Percentiles rank a stretch among this genome's conserved stretches.
These are phyloP conservation scores for Chenopodium suecicum DNA, from an alignment of 148 eudicot genomes.

Conservation along the genomic window DNA sequence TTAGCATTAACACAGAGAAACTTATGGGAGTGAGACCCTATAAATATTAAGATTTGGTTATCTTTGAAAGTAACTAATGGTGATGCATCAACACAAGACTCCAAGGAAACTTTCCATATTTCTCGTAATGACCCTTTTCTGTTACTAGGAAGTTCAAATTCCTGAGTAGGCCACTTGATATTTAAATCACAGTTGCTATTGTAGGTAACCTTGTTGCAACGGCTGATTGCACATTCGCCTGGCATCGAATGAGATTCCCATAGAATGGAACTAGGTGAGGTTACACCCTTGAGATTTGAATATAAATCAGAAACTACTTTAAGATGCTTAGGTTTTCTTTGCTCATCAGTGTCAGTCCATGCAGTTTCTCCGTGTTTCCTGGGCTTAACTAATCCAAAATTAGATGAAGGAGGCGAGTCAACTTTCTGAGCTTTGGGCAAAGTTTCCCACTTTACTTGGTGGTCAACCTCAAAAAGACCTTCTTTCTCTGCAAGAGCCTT, in stretches of 20 bases:
- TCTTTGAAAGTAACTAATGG: constrained; percentile 65
- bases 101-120: constrained; percentile 77
- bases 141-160: constrained; percentile 43
- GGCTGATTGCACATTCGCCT: constrained; percentile 44
- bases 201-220: constrained; percentile 57
- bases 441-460: constrained; percentile 30
- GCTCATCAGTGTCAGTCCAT: constrained; percentile 24
- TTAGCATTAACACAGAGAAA: constrained; percentile 71
- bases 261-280: constrained; percentile 30
- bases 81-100: constrained; percentile 92
- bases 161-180: constrained; percentile 26
- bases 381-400: constrained; percentile 24
- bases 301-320: constrained; percentile 38
- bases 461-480: constrained; percentile 23
- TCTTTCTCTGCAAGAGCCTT: constrained; percentile 48
- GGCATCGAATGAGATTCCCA: constrained; percentile 35
- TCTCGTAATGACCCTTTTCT: constrained; percentile 42
- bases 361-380: constrained; percentile 34
- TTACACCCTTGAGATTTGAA: constrained; percentile 27
- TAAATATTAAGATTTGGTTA: constrained; percentile 44
- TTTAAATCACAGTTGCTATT: constrained; percentile 28
- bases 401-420: constrained; percentile 24
- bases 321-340: constrained; percentile 32
- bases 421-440: constrained; percentile 25
- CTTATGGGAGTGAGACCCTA: constrained; percentile 83